Evolutionary conservation across 2,329 filamentous ascomycete genomes (phyloP).

Genomic region (Fusarium begoniae): DNA sequence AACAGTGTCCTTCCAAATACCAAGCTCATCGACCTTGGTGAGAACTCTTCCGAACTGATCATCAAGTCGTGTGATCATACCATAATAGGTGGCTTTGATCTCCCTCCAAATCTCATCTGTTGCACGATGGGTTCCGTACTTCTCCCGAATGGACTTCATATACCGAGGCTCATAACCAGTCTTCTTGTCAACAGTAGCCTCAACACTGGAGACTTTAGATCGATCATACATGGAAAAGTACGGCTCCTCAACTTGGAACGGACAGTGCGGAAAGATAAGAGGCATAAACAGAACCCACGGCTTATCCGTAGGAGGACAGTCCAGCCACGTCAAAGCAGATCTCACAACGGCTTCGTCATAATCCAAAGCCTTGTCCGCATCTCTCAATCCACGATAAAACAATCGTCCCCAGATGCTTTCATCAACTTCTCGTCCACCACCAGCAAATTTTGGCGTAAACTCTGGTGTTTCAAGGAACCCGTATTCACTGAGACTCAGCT

Average conservation of each 20-base stretch:
- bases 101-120: slow-evolving; percentile 55
- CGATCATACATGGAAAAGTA: slow-evolving; percentile 58
- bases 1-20: slow-evolving; percentile 51
- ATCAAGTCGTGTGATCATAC: slow-evolving; percentile 57
- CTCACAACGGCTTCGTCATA: slow-evolving; percentile 56
- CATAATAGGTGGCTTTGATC: slow-evolving; percentile 56
- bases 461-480: slow-evolving; percentile 54
- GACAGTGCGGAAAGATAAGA: slow-evolving; percentile 56
- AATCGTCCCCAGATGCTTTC: slow-evolving; percentile 51
- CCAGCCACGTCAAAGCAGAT: slow-evolving; percentile 54
- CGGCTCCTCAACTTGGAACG: slow-evolving; percentile 58
- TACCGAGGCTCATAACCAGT: slow-evolving; percentile 56
- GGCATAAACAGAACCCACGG: slow-evolving; percentile 57
- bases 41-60: slow-evolving; percentile 56
- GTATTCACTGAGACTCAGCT: slow-evolving; percentile 56
- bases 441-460: slow-evolving; percentile 45
- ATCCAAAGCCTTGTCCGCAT: slow-evolving; percentile 50
- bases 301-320: slow-evolving; percentile 51
- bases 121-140: slow-evolving; percentile 51
- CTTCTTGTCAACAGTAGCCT: slow-evolving; percentile 31
- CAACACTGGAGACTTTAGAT: slow-evolving; percentile 31
- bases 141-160: slow-evolving; percentile 50
- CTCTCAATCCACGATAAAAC: slow-evolving; percentile 54
- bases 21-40: slow-evolving; percentile 45
- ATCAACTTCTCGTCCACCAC: slow-evolving; percentile 33